Conservation (phyloP, 805 yeast genomes). For the Blastobotrys robertii region DNA sequence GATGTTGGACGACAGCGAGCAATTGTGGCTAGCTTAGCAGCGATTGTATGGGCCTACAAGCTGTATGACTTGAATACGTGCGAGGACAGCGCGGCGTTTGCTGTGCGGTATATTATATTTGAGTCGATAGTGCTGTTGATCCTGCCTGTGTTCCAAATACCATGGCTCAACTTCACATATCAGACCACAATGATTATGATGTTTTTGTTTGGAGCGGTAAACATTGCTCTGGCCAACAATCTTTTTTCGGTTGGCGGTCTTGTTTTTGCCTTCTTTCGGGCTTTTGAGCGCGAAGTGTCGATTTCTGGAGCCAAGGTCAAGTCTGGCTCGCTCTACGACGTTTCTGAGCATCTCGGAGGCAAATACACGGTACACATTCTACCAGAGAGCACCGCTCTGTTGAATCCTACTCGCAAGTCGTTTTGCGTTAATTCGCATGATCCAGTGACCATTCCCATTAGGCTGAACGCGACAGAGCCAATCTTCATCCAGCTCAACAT, state of each 20-base stretch:
- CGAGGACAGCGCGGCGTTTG: conserved; percentile 39
- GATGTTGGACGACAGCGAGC: conserved; percentile 73
- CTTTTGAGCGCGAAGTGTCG: conserved; percentile 26
- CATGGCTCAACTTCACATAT: conserved; percentile 59
- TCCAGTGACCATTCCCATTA: conserved; percentile 51
- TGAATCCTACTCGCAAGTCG: conserved; percentile 64
- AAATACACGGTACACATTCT: conserved; percentile 74
- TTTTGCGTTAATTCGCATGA: conserved; percentile 40
- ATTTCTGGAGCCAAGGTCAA: conserved; percentile 26
- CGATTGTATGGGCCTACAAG: conserved; percentile 79
- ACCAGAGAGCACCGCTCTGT: conserved; percentile 80
- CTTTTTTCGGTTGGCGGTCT: conserved; percentile 13
- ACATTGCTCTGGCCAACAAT: conserved; percentile 43
- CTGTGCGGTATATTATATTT: conserved; percentile 58
- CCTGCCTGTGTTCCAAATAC: conserved; percentile 68
- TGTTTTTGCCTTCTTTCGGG: conserved; percentile 14
- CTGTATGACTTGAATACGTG: conserved; percentile 48
- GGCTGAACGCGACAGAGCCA: conserved; percentile 72
- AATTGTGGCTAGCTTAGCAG: conserved; percentile 54
- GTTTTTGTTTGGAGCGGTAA: conserved; percentile 35
- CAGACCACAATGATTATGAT: conserved; percentile 43
- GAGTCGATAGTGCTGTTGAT: conserved; percentile 65
- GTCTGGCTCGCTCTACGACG: conserved; percentile 25
- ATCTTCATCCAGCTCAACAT: conserved; percentile 56
- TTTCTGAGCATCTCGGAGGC: conserved; percentile 64